Evolutionary conservation across 2,329 filamentous ascomycete genomes (phyloP), one percentile per base, ranked within the genome.

Genomic region (Claviceps monticola): DNA sequence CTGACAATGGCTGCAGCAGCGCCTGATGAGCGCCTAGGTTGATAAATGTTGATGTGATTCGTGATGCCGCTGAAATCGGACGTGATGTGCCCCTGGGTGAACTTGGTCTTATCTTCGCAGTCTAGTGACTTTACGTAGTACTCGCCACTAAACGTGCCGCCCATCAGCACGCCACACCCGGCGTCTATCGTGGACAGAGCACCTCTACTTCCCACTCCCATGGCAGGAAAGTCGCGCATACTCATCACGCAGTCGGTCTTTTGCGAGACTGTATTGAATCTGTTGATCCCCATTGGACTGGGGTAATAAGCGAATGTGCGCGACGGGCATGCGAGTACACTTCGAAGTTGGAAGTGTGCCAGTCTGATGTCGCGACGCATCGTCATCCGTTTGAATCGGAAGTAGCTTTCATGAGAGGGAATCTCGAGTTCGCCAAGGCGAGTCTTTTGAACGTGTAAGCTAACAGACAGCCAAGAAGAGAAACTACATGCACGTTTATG

Each of bases 321-420:
- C 8, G 76, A 78, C 5, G 76, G 71, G 58, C 74, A 75, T 2
- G 77, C 78, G 19, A 85, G 65, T 16, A 83, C 69, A 58, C 82
- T 82, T 44, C 82, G 77, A 13, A 84, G 68, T 60, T 85, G 82
- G 55, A 84, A 84, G 64, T 85, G 82, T n/a, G 78, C 69, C 17
- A 84, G 64, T 54, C 73, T 69, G 23, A 80, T 68, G 49, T 79
- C 69, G 19, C 68, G 69, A 46, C 73, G 70, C 43, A 83, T 68
- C 54, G 76, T 70, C 72, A 81, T 80, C 41, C 68, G 71, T 42
- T 71, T 71, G 60, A 83, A 84, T 49, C 72, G 71, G 59, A 82
- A 82, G 60, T 75, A 82, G 56, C 66, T 75, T 17, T 74, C 71
- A 1, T 58, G 64, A 13, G 66, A 62, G 0, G 68, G 67, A 5